phyloP scores from a whole-genome alignment of 371 early-diverging fungal genomes.

The Conidiobolus incongruus region DNA sequence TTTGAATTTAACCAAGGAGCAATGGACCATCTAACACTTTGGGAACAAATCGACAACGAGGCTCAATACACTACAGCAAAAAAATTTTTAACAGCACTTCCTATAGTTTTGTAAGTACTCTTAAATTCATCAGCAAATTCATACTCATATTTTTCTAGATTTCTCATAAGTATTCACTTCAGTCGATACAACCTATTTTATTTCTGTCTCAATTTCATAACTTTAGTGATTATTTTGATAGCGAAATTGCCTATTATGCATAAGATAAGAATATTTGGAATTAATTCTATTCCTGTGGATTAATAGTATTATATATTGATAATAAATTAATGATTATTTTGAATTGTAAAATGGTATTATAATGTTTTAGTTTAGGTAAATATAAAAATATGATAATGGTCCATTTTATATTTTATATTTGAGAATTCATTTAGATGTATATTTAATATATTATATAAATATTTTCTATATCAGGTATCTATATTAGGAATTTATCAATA shows the following conservation, averaged over 20 bases:
- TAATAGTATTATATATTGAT: neutral
- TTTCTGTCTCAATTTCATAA: slow-evolving; percentile 67
- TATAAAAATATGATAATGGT: neutral
- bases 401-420: neutral
- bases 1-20: slow-evolving; percentile 87
- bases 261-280: slow-evolving; percentile 85
- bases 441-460: too few relatives aligned
- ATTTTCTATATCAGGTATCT: too few relatives aligned
- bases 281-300: slow-evolving; percentile 34
- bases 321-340: neutral
- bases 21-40: slow-evolving; percentile 81
- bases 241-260: slow-evolving; percentile 91
- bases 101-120: slow-evolving; percentile 66
- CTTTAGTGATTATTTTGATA: slow-evolving; percentile 56
- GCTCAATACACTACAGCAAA: slow-evolving; percentile 91
- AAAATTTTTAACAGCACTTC: slow-evolving; percentile 82
- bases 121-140: neutral
- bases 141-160: slow-evolving; percentile 23
- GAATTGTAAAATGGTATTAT: neutral
- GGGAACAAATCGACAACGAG: slow-evolving; percentile 97
- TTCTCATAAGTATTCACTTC: slow-evolving; percentile 84
- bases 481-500: too few relatives aligned
- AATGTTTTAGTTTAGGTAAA: neutral
- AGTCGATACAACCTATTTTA: slow-evolving; percentile 74
- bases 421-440: neutral